phyloP scores from a whole-genome alignment of 106 monocot genomes.

The Dendrobium officinale region DNA sequence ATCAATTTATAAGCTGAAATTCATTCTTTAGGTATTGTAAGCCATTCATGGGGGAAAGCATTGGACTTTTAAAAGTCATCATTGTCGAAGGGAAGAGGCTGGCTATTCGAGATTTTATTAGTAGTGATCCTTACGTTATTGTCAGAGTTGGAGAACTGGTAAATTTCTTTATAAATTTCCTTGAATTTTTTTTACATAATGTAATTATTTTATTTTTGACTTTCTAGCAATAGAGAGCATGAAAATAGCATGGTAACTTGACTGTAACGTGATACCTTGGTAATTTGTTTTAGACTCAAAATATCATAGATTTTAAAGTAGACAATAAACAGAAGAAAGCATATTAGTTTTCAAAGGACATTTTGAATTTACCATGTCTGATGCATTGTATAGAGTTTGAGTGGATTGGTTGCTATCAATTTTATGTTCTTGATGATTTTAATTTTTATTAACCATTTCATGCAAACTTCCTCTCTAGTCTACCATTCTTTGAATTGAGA shows the following conservation, averaged over 20 bases:
- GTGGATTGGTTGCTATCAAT: too few relatives aligned
- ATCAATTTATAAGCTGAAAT: not conserved
- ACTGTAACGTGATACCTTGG: not conserved
- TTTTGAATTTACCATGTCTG: too few relatives aligned
- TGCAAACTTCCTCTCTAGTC: too few relatives aligned
- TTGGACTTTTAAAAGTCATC: slow-evolving; percentile 62
- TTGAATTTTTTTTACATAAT: not conserved
- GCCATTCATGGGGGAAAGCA: slow-evolving; percentile 26
- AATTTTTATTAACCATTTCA: too few relatives aligned
- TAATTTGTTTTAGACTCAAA: not conserved
- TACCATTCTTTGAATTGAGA: too few relatives aligned
- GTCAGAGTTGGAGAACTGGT: slow-evolving; percentile 65
- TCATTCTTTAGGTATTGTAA: not conserved
- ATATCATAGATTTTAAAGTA: too few relatives aligned
- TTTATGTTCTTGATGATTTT: too few relatives aligned
- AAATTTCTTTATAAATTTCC: not conserved
- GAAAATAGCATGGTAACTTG: not conserved
- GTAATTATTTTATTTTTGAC: not conserved
- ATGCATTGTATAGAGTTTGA: too few relatives aligned
- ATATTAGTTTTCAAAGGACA: too few relatives aligned
- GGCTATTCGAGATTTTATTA: slow-evolving; percentile 79
- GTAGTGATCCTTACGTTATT: slow-evolving; percentile 91
- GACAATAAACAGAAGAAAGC: too few relatives aligned
- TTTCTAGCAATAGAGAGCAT: not conserved
- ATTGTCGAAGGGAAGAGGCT: slow-evolving; percentile 52